Percentiles rank a stretch among this genome's conserved stretches.
Conservation (phyloP, 805 yeast genomes). For the Candida hispaniensis region DNA sequence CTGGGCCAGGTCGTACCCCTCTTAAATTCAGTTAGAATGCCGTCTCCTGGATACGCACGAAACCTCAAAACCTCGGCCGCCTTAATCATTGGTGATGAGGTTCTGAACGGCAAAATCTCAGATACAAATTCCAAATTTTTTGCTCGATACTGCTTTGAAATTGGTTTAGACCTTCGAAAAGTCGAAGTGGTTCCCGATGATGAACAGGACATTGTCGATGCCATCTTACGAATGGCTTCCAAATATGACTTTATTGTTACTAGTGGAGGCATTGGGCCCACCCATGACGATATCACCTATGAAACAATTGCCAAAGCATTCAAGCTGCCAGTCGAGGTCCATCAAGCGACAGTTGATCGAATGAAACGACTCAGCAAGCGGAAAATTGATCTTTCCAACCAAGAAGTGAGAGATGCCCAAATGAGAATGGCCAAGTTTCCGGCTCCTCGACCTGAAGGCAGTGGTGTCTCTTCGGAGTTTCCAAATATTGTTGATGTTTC, state of each 20-base stretch:
- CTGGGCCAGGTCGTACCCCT: too few species aligned
- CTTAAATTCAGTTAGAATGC: too few species aligned
- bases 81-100: constrained; percentile 73
- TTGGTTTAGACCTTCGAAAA: constrained; percentile 55
- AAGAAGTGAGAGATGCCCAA: constrained; percentile 47
- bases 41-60: constrained; percentile 7
- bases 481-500: constrained; percentile 22
- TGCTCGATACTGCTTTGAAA: constrained; percentile 56
- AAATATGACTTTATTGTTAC: constrained; percentile 62
- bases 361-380: constrained; percentile 41
- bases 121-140: constrained; percentile 70
- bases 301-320: constrained; percentile 60
- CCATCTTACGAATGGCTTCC: constrained; percentile 38
- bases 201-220: constrained; percentile 47
- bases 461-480: constrained; percentile 25
- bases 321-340: constrained; percentile 39
- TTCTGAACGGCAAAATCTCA: constrained; percentile 69
- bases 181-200: constrained; percentile 74
- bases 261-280: constrained; percentile 71
- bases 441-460: constrained; percentile 4
- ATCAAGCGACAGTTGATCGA: constrained; percentile 46
- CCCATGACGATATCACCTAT: constrained; percentile 85
- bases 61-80: constrained; percentile 23
- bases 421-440: constrained; percentile 78
- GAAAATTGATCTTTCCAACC: constrained; percentile 26